Percentiles rank a stretch among this genome's conserved stretches.
phyloP scores from a whole-genome alignment of 805 yeast genomes.

The Ogataea chonburiensis region DNA sequence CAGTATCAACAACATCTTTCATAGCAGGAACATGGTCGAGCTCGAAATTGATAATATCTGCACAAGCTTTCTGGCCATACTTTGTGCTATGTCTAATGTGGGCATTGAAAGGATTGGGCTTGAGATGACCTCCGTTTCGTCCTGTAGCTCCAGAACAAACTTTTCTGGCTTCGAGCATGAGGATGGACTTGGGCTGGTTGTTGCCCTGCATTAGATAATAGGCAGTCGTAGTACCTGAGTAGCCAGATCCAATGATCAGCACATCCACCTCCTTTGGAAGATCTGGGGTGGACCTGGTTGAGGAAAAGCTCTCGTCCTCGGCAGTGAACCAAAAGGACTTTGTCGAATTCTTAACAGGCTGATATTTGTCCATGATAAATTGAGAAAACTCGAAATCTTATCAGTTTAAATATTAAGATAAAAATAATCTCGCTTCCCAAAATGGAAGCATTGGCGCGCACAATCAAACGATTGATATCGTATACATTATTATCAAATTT shows the following conservation, averaged over 20 bases:
- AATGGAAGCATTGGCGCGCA: slow-evolving; percentile 1
- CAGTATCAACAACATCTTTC: slow-evolving; percentile 34
- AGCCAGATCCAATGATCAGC: slow-evolving; percentile 45
- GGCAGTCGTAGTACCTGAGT: slow-evolving; percentile 42
- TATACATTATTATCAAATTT: too few relatives aligned
- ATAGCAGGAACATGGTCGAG: slow-evolving; percentile 34
- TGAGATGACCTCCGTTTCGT: slow-evolving; percentile 50
- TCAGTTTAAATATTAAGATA: too few relatives aligned
- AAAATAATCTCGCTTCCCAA: not conserved
- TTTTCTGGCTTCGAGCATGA: slow-evolving; percentile 40
- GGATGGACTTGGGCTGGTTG: not conserved
- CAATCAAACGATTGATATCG: too few relatives aligned
- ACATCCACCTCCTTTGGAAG: slow-evolving; percentile 39
- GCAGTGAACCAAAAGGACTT: slow-evolving; percentile 9
- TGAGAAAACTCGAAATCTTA: too few relatives aligned
- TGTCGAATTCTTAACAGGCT: not conserved
- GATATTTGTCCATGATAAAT: slow-evolving; percentile 4
- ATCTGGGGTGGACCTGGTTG: slow-evolving; percentile 19
- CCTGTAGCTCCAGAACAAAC: slow-evolving; percentile 44
- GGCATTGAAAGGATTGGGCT: slow-evolving; percentile 32
- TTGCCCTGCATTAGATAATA: slow-evolving; percentile 33
- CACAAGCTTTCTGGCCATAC: slow-evolving; percentile 33
- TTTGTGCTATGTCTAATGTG: slow-evolving; percentile 17
- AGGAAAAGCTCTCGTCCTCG: slow-evolving; percentile 7
- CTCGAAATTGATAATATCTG: slow-evolving; percentile 40